Percentiles rank a stretch among this genome's conserved stretches.
Evolutionary conservation across 257 asterid genomes (phyloP).

Genomic region (Solanum arcanum): DNA sequence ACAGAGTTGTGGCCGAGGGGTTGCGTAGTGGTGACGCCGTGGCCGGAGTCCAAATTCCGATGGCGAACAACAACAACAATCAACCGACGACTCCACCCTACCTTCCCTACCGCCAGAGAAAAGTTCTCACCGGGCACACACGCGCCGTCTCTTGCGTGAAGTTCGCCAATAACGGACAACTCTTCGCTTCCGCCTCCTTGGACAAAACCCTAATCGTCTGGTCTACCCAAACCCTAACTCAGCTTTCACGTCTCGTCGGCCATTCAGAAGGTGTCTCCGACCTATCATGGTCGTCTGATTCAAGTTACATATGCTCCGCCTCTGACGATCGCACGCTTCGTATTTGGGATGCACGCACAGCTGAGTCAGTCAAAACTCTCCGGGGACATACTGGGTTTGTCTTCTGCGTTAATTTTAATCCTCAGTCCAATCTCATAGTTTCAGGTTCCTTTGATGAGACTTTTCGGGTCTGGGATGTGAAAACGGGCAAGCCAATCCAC

Average conservation of each 20-base stretch:
- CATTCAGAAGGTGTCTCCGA: constrained; percentile 83
- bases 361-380: constrained; percentile 68
- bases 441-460: constrained; percentile 86
- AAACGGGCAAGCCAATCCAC: constrained; percentile 54
- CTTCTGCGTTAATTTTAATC: constrained; percentile 74
- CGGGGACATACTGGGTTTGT: constrained; percentile 66
- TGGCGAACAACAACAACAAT: constrained; percentile 33
- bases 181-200: constrained; percentile 79
- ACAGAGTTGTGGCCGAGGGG: background rate
- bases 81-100: constrained; percentile 15
- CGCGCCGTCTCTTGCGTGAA: constrained; percentile 69
- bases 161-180: constrained; percentile 65
- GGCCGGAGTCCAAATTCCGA: background rate
- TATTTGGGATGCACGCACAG: constrained; percentile 74
- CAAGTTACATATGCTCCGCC: constrained; percentile 87
- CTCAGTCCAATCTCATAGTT: constrained; percentile 60
- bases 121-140: constrained; percentile 39
- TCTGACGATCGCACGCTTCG: constrained; percentile 96
- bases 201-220: constrained; percentile 79
- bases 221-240: constrained; percentile 58
- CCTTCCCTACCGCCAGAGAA: constrained; percentile 57
- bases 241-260: constrained; percentile 47
- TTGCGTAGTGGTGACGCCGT: background rate
- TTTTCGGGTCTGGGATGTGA: constrained; percentile 82
- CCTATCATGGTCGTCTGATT: constrained; percentile 84